Evolutionary conservation across 1,139 yeast species (phyloP), one percentile per base, ranked within the genome.

Genomic region (Lodderomyces pseudojiufengensis): DNA sequence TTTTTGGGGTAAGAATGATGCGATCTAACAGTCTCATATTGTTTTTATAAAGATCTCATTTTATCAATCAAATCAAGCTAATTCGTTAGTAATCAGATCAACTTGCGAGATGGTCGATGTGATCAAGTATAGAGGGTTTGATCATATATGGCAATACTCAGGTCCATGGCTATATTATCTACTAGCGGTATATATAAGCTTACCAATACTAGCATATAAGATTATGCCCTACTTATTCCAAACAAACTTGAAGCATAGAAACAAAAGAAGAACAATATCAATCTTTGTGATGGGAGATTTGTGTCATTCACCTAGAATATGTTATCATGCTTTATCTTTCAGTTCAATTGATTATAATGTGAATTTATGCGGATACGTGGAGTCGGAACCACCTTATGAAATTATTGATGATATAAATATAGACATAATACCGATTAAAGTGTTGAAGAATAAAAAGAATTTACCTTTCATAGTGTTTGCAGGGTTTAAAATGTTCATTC

Each of bases 231-330:
- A 50, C 30, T 37, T 58, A 37, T 38, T 46, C 27, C 37, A 52
- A 14, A 33, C 50, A 15, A 49, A 49, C 28, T 48, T 54, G 11
- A 43, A 46, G 7, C 39, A 42, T 32, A 32, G 51, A 9, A 49
- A 52, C 40, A 61, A 73, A 45, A 18, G 20, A 7, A 18, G 20
- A 18, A 64, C 86, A 31, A 78, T 87, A 3, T 72, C 85, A 7
- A 79, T 92, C 20, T 73, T 86, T 41, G 98, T 92, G 1, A 65
- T 94, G 20, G 99, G 99, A 1, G 98, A 92, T 53, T 57, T 94
- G 37, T 97, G 96, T 10, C 95, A 90, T 51, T 90, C 97, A 1
- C 99, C 99, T 4, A 68, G 99, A 43, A 92, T 92, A 86, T 76
- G 84, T 49, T 85, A 92, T 57, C 99, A 94, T 57, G 95, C 95